A percentile compares a stretch with the other conserved stretches of the same genome.
These are phyloP conservation scores for Psilocybe tampanensis DNA, from an alignment of 768 basidiomycete species.

Conservation along the genomic window DNA sequence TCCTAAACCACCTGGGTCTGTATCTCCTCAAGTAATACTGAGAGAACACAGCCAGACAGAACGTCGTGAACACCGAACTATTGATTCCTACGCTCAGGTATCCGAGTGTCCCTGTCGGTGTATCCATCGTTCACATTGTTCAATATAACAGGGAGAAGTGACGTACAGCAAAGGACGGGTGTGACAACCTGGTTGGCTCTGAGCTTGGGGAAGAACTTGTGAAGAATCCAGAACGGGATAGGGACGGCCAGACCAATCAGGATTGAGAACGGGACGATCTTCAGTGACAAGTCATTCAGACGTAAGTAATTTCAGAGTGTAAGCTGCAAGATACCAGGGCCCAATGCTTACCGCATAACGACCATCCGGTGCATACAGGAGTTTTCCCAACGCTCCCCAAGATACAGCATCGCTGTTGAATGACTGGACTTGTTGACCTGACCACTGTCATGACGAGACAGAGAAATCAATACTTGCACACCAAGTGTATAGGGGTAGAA, in stretches of 20 bases:
- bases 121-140: too few relatives aligned
- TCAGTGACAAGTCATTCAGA: neutral
- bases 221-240: slow-evolving; percentile 56
- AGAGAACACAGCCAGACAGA: slow-evolving; percentile 47
- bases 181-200: slow-evolving; percentile 52
- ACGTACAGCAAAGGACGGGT: slow-evolving; percentile 45
- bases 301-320: too few relatives aligned
- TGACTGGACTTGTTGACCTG: slow-evolving; percentile 42
- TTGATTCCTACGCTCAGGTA: slow-evolving; percentile 60
- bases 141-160: neutral
- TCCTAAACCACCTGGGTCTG: slow-evolving; percentile 48
- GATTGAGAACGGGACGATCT: slow-evolving; percentile 49
- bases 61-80: slow-evolving; percentile 48
- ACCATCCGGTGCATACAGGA: slow-evolving; percentile 46
- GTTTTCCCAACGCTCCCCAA: slow-evolving; percentile 58
- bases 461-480: too few relatives aligned
- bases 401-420: slow-evolving; percentile 53
- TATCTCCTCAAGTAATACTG: slow-evolving; percentile 47
- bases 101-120: slow-evolving; percentile 39
- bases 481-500: neutral
- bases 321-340: too few relatives aligned
- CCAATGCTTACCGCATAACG: slow-evolving; percentile 49
- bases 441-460: slow-evolving; percentile 45
- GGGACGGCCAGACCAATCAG: slow-evolving; percentile 54
- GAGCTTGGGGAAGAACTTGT: slow-evolving; percentile 48